Conservation (phyloP, 2,329 filamentous ascomycete genomes). For the Ophiocordyceps polyrhachis-furcata region DNA sequence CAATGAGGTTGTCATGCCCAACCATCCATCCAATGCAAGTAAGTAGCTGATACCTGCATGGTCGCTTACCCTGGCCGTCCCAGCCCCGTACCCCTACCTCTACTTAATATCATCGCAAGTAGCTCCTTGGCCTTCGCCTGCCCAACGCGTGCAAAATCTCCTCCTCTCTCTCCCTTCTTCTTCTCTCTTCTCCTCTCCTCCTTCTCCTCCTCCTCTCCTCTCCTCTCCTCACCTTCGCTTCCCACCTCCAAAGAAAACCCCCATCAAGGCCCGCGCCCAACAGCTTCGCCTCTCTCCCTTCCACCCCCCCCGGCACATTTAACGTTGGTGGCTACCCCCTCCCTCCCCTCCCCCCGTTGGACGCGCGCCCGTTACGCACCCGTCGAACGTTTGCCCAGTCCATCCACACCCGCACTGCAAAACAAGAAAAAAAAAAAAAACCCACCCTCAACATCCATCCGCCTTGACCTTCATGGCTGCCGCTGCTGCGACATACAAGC, state of each 20-base stretch:
- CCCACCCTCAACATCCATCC: neutral
- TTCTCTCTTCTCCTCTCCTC: neutral
- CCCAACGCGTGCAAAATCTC: neutral
- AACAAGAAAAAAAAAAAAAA: neutral
- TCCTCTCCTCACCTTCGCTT: neutral
- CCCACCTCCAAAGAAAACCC: too few species aligned
- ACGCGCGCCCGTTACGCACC: neutral
- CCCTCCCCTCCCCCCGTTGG: neutral
- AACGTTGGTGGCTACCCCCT: too few species aligned
- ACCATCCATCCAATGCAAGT: neutral
- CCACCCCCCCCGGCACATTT: neutral
- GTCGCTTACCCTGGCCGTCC: neutral
- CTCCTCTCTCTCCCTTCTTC: neutral
- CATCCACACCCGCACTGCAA: neutral
- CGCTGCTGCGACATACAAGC: conserved; percentile 38
- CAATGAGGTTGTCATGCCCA: neutral
- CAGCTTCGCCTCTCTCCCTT: too few species aligned
- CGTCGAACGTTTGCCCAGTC: neutral
- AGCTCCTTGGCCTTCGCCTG: neutral
- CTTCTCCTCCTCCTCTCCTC: neutral
- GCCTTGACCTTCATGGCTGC: conserved; percentile 16
- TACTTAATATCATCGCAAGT: neutral
- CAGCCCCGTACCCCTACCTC: neutral
- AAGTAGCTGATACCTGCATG: neutral
- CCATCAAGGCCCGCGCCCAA: too few species aligned